Evolutionary conservation across 2,329 filamentous ascomycete genomes (phyloP).

Genomic region (Aspergillus pseudotamarii): DNA sequence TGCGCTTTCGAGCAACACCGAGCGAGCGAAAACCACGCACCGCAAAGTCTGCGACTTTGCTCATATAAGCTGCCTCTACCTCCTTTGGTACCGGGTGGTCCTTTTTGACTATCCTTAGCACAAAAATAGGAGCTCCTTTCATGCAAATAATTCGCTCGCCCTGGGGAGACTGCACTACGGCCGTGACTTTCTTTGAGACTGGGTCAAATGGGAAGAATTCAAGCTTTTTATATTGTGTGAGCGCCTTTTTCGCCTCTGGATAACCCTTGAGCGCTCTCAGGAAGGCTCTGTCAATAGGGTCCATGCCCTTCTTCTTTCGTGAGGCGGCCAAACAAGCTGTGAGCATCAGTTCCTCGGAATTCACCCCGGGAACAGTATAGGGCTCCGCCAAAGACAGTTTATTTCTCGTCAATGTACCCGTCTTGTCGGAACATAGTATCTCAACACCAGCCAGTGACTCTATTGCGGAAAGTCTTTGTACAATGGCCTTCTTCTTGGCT

Average conservation of each 20-base stretch:
- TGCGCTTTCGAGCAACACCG: constrained; percentile 88
- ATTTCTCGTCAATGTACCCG: constrained; percentile 91
- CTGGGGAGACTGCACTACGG: constrained; percentile 78
- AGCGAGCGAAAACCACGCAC: constrained; percentile 92
- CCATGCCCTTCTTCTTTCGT: constrained; percentile 94
- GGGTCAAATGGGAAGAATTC: constrained; percentile 89
- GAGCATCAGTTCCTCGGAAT: constrained; percentile 86
- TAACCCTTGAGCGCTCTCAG: constrained; percentile 82
- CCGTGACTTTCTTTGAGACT: constrained; percentile 89
- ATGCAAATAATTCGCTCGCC: constrained; percentile 86
- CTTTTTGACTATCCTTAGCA: constrained; percentile 83
- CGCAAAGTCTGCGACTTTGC: constrained; percentile 88
- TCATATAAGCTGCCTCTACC: constrained; percentile 83
- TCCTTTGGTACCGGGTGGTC: constrained; percentile 77
- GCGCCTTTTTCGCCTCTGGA: constrained; percentile 76
- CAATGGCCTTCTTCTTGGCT: constrained; percentile 89
- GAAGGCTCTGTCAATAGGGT: constrained; percentile 94
- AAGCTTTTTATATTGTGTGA: constrained; percentile 81
- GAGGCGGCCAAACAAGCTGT: constrained; percentile 88
- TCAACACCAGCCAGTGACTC: constrained; percentile 91
- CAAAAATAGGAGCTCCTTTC: constrained; percentile 87
- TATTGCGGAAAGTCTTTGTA: constrained; percentile 89
- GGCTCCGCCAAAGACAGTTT: constrained; percentile 86
- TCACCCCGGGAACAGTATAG: constrained; percentile 79
- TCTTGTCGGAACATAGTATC: constrained; percentile 94